Percentiles rank a stretch among this genome's conserved stretches.
These are phyloP conservation scores for Camelina neglecta DNA, from an alignment of 345 rosid species.

Conservation along the genomic window DNA sequence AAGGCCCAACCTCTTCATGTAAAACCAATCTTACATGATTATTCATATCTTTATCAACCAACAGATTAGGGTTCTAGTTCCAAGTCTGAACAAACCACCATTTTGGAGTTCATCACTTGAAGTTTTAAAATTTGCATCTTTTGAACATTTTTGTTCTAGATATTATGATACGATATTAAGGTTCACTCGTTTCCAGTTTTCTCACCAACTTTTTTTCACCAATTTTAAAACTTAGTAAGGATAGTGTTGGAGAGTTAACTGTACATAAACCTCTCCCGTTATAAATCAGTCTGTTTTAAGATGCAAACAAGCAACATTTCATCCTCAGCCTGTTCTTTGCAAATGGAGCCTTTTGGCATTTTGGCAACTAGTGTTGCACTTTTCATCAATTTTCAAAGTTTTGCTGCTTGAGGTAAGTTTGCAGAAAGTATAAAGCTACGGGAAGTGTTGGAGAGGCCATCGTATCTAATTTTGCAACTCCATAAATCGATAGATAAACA, in stretches of 20 bases:
- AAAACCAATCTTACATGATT: conserved; percentile 20
- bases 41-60: neutral
- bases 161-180: conserved; percentile 20
- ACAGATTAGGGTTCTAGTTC: conserved; percentile 30
- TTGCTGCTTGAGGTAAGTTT: neutral
- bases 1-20: conserved; percentile 63
- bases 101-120: conserved; percentile 13
- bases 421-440: neutral
- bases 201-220: neutral
- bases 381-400: neutral
- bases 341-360: no score
- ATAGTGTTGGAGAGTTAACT: neutral
- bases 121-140: neutral
- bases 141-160: conserved; percentile 13
- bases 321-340: neutral
- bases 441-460: neutral
- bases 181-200: neutral
- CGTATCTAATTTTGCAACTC: no score
- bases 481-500: no score
- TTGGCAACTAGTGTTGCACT: no score
- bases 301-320: neutral
- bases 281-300: neutral
- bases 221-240: neutral
- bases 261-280: neutral
- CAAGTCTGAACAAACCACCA: conserved; percentile 8